These are phyloP conservation scores for Nepenthes gracilis DNA, from an alignment of 148 eudicot genomes.

Conservation along the genomic window DNA sequence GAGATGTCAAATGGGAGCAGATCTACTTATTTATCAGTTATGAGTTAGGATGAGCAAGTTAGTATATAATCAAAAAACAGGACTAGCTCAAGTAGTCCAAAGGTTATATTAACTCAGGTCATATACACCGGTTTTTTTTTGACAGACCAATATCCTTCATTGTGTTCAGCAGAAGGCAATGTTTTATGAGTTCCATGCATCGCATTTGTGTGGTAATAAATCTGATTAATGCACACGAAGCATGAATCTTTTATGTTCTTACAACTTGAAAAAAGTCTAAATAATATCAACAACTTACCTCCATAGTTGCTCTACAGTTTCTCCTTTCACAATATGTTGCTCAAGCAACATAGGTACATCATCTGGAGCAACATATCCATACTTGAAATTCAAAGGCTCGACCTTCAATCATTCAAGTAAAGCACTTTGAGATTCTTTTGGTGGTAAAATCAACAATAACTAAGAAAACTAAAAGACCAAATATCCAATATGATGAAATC, in stretches of 20 bases:
- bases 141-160: no score
- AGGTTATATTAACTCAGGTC: no score
- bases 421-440: background rate
- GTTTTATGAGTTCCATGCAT: no score
- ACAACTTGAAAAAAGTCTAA: background rate
- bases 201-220: no score
- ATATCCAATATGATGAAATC: background rate
- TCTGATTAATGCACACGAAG: no score
- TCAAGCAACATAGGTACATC: conserved; percentile 79
- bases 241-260: background rate
- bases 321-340: conserved; percentile 77
- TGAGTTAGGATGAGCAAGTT: no score
- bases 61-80: no score
- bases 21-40: no score
- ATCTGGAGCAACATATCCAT: conserved; percentile 90
- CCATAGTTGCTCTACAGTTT: conserved; percentile 86
- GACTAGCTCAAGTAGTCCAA: no score
- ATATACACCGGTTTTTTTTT: no score
- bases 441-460: background rate
- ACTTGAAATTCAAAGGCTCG: conserved; percentile 29
- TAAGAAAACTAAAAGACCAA: background rate
- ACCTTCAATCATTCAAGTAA: background rate
- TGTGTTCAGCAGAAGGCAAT: no score
- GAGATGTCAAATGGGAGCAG: background rate
- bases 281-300: conserved; percentile 37